These are phyloP conservation scores for Zychaea mexicana DNA, from an alignment of 371 early-diverging fungal genomes.

Conservation along the genomic window DNA sequence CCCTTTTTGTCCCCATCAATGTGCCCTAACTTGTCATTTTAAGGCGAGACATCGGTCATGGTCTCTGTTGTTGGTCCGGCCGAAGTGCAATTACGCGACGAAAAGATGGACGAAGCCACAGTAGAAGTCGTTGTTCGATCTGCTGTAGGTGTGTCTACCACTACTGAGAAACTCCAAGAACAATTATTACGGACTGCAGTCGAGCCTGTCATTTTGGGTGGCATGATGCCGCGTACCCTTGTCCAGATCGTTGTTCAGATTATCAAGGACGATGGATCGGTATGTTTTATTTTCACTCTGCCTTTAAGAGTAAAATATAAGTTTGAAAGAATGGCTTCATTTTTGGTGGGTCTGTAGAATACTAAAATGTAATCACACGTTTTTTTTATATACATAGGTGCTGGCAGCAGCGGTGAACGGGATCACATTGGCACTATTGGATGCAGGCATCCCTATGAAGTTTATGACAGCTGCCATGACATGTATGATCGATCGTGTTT, in stretches of 20 bases:
- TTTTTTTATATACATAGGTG: constrained; percentile 35
- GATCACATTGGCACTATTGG: constrained; percentile 80
- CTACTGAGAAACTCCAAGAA: constrained; percentile 78
- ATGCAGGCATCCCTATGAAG: constrained; percentile 90
- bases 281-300: constrained; percentile 36
- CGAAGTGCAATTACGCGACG: constrained; percentile 83
- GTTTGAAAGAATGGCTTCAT: too few species aligned
- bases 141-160: constrained; percentile 62
- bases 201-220: constrained; percentile 74
- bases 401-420: constrained; percentile 86
- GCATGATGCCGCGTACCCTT: constrained; percentile 87
- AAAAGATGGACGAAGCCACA: constrained; percentile 84
- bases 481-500: constrained; percentile 61
- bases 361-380: background rate
- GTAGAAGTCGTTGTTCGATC: constrained; percentile 83
- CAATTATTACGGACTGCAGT: constrained; percentile 67
- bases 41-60: constrained; percentile 75
- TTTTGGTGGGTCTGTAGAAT: too few species aligned
- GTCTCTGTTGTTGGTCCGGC: constrained; percentile 89
- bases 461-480: constrained; percentile 73
- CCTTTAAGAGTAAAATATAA: constrained; percentile 5
- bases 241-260: constrained; percentile 86
- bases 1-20: background rate
- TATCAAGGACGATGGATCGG: constrained; percentile 83
- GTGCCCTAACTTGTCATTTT: background rate